Percentiles rank a stretch among this genome's conserved stretches.
These are phyloP conservation scores for Mycena venus DNA, from an alignment of 768 basidiomycete genomes.

Conservation along the genomic window DNA sequence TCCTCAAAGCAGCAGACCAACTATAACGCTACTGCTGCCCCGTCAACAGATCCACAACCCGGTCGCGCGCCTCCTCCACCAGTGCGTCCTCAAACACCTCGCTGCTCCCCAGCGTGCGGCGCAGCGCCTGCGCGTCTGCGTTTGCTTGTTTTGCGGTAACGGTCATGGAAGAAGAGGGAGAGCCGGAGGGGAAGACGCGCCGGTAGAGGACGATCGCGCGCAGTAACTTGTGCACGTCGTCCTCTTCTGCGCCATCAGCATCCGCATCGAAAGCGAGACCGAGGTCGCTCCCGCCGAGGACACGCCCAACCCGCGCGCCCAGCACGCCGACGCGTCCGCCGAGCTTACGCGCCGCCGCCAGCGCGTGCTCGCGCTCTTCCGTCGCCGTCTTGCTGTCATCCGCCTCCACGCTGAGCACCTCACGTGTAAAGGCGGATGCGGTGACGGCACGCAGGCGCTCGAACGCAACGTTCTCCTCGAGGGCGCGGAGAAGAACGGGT, in stretches of 20 bases:
- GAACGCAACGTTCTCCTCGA: slow-evolving; percentile 53
- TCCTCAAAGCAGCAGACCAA: neutral
- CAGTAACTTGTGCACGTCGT: slow-evolving; percentile 62
- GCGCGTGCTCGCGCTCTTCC: slow-evolving; percentile 58
- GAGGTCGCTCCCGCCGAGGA: slow-evolving; percentile 46
- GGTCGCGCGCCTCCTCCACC: slow-evolving; percentile 82
- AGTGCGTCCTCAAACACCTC: slow-evolving; percentile 55
- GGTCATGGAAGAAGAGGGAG: slow-evolving; percentile 46
- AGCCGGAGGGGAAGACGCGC: slow-evolving; percentile 59
- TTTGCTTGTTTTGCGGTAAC: too few species aligned
- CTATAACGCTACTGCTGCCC: slow-evolving; percentile 31
- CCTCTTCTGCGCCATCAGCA: slow-evolving; percentile 33
- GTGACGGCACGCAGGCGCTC: slow-evolving; percentile 64
- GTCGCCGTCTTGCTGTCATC: neutral
- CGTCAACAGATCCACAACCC: slow-evolving; percentile 78
- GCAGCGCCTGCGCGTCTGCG: slow-evolving; percentile 49
- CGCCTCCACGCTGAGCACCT: slow-evolving; percentile 39
- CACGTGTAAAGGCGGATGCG: slow-evolving; percentile 69
- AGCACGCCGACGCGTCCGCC: slow-evolving; percentile 70
- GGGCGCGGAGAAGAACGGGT: slow-evolving; percentile 16
- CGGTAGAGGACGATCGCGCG: slow-evolving; percentile 73
- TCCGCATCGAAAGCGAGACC: slow-evolving; percentile 23
- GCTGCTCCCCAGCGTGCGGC: slow-evolving; percentile 66
- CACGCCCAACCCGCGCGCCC: slow-evolving; percentile 67
- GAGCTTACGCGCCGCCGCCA: slow-evolving; percentile 73